These are phyloP conservation scores for Penstemon eatonii DNA, from an alignment of 257 asterid genomes.

Conservation along the genomic window DNA sequence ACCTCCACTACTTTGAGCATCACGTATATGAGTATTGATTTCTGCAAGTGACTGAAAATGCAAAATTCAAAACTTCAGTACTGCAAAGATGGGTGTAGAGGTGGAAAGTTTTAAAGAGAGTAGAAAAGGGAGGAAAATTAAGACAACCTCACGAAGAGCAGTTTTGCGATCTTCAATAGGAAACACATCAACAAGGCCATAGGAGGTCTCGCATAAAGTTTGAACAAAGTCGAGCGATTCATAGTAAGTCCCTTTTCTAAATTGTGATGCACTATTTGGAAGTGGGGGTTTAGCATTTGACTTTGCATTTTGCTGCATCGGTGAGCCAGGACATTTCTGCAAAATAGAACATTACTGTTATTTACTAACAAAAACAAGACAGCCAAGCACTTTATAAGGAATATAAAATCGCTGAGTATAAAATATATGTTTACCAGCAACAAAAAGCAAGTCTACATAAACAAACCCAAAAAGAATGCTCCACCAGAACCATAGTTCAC, in stretches of 20 bases:
- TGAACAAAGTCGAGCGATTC: constrained; percentile 96
- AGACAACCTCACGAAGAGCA: constrained; percentile 86
- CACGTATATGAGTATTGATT: constrained; percentile 68
- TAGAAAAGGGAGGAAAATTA: constrained; percentile 20
- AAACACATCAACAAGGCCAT: constrained; percentile 91
- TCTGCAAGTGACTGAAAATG: constrained; percentile 80
- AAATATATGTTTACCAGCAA: constrained; percentile 8
- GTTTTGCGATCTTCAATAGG: constrained; percentile 91
- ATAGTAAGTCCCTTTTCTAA: constrained; percentile 91
- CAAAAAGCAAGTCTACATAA: constrained; percentile 4
- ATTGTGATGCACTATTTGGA: constrained; percentile 76
- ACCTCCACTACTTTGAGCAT: constrained; percentile 89
- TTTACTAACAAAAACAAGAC: constrained; percentile 23
- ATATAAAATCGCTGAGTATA: not conserved
- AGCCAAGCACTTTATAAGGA: constrained; percentile 19
- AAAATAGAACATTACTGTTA: constrained; percentile 31
- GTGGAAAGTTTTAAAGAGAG: constrained; percentile 10
- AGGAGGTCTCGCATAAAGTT: constrained; percentile 86
- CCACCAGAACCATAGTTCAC: constrained; percentile 7
- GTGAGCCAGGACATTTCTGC: constrained; percentile 85
- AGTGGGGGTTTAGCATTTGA: constrained; percentile 87
- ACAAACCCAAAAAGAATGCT: constrained; percentile 17
- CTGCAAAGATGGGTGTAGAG: constrained; percentile 26
- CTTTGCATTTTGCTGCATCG: constrained; percentile 61
- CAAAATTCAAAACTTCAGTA: constrained; percentile 37